phyloP scores from a whole-genome alignment of 2,329 filamentous ascomycete genomes.

The Plenodomus biglobosus region DNA sequence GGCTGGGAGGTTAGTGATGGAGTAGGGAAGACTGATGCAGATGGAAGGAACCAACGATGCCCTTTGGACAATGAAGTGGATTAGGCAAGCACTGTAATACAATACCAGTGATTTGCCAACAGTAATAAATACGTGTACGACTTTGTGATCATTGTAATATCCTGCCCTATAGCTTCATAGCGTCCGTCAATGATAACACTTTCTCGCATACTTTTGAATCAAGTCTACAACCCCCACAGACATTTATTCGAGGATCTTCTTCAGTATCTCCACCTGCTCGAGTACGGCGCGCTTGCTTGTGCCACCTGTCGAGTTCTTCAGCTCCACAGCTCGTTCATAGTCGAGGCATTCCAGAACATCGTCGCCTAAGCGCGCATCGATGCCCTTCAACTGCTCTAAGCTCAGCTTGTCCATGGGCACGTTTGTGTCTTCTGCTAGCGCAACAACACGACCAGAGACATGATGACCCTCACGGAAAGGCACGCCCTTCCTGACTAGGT shows the following conservation, averaged over 20 bases:
- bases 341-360: conserved; percentile 73
- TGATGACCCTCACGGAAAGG: conserved; percentile 82
- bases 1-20: not conserved
- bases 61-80: not conserved
- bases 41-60: not conserved
- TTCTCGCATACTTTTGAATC: not conserved
- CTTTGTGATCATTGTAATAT: not conserved
- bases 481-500: conserved; percentile 65
- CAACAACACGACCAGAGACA: conserved; percentile 71
- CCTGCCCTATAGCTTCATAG: not conserved
- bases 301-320: conserved; percentile 73
- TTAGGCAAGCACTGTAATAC: not conserved
- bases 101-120: not conserved
- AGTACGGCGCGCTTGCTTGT: conserved; percentile 70
- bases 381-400: conserved; percentile 65
- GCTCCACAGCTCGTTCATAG: conserved; percentile 81
- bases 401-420: conserved; percentile 71
- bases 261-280: conserved; percentile 62
- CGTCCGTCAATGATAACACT: not conserved
- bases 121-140: not conserved
- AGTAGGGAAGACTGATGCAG: not conserved
- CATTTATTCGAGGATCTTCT: conserved; percentile 39
- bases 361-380: conserved; percentile 69
- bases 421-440: conserved; percentile 66
- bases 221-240: not conserved